Percentiles rank a stretch among this genome's conserved stretches.
These are phyloP conservation scores for Nemania diffusa DNA, from an alignment of 2,329 filamentous ascomycete genomes.

Conservation along the genomic window DNA sequence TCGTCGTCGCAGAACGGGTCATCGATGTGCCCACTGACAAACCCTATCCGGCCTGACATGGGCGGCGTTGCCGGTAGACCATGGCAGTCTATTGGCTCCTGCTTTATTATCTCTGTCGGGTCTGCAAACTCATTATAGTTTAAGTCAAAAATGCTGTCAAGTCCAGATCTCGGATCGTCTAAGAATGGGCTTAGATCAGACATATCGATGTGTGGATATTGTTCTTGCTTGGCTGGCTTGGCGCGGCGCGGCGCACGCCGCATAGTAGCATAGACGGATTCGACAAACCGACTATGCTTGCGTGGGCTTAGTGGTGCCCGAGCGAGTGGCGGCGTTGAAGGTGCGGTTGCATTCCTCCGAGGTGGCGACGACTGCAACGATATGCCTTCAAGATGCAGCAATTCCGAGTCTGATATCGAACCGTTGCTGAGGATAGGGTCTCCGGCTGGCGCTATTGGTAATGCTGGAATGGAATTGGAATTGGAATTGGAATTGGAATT, in stretches of 20 bases:
- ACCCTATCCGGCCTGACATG: constrained; percentile 45
- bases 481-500: too few species aligned
- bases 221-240: constrained; percentile 33
- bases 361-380: constrained; percentile 52
- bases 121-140: constrained; percentile 34
- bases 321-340: constrained; percentile 43
- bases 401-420: constrained; percentile 60
- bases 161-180: constrained; percentile 13
- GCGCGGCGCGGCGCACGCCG: constrained; percentile 43
- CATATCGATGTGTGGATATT: constrained; percentile 26
- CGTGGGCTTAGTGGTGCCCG: constrained; percentile 41
- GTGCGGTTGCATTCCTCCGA: constrained; percentile 40
- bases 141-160: constrained; percentile 30
- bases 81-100: constrained; percentile 40
- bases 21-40: constrained; percentile 47
- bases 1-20: constrained; percentile 47
- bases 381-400: constrained; percentile 60
- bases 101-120: constrained; percentile 29
- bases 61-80: constrained; percentile 47
- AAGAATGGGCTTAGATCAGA: constrained; percentile 33
- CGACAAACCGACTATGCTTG: constrained; percentile 44
- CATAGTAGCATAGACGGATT: constrained; percentile 45
- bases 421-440: constrained; percentile 49
- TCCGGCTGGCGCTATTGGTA: constrained; percentile 35
- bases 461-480: too few species aligned